A percentile compares a stretch with the other conserved stretches of the same genome.
Evolutionary conservation across 768 basidiomycete genomes (phyloP).

Genomic region (Leucosporidium yakuticum): DNA sequence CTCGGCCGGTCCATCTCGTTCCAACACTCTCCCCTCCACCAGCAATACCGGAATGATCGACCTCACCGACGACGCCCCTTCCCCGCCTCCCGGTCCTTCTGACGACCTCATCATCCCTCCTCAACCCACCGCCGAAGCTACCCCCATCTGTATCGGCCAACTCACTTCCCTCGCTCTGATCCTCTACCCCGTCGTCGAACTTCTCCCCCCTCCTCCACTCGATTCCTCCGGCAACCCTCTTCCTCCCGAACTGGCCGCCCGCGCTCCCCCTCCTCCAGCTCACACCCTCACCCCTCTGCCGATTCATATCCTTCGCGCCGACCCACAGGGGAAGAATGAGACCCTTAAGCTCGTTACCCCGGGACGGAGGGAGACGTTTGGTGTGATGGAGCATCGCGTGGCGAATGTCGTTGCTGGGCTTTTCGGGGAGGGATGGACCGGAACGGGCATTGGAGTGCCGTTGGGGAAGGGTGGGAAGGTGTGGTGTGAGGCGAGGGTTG

Average conservation of each 20-base stretch:
- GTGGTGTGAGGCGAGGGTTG: conserved; percentile 33
- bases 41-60: background rate
- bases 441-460: conserved; percentile 46
- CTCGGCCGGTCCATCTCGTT: background rate
- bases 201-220: conserved; percentile 49
- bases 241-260: conserved; percentile 52
- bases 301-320: conserved; percentile 9
- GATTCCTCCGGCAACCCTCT: conserved; percentile 20
- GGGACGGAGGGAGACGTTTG: conserved; percentile 62
- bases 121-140: conserved; percentile 3
- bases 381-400: conserved; percentile 77
- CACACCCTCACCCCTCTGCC: conserved; percentile 43
- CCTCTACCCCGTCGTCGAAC: conserved; percentile 70
- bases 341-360: conserved; percentile 75
- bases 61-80: conserved; percentile 5
- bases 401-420: conserved; percentile 72
- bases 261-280: conserved; percentile 63
- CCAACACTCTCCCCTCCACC: background rate
- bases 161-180: conserved; percentile 75
- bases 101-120: conserved; percentile 22
- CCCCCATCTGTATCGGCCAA: conserved; percentile 71
- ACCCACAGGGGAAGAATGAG: conserved; percentile 52
- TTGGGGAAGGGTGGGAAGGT: conserved; percentile 58
- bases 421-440: conserved; percentile 71
- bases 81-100: conserved; percentile 7